phyloP scores from a whole-genome alignment of 352 stramenopile species.

The Phytophthora aleatoria region DNA sequence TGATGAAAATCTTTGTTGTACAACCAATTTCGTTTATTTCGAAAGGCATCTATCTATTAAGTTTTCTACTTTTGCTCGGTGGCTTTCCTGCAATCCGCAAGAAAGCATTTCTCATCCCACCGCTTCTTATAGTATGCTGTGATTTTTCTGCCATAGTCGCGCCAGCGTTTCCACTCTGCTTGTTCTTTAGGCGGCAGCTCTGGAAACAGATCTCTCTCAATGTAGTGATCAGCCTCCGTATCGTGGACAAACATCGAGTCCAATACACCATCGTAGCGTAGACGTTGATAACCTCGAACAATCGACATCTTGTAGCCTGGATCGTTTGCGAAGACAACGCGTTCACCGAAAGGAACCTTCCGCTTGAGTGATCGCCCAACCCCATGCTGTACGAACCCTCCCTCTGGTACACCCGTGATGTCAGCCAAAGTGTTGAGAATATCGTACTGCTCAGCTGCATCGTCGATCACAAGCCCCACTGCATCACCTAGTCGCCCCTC shows the following conservation, averaged over 20 bases:
- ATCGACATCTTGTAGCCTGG: background rate
- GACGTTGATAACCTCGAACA: conserved; percentile 7
- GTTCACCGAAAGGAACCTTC: background rate
- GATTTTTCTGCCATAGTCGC: background rate
- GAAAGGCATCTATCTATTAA: too few species aligned
- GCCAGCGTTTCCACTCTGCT: background rate
- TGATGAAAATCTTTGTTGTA: too few species aligned
- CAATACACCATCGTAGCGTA: background rate
- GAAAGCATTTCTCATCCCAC: too few species aligned
- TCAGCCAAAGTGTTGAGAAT: background rate
- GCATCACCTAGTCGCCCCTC: background rate
- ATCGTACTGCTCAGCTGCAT: background rate
- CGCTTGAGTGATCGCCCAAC: background rate
- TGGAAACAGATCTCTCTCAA: background rate
- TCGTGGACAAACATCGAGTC: background rate
- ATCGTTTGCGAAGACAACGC: background rate
- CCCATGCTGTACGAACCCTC: background rate
- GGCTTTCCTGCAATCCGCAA: too few species aligned
- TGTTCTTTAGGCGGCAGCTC: background rate
- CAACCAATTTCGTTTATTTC: too few species aligned
- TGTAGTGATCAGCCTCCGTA: background rate
- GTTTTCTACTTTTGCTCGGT: too few species aligned
- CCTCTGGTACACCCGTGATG: background rate
- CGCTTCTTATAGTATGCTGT: too few species aligned
- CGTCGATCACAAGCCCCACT: background rate